A percentile compares a stretch with the other conserved stretches of the same genome.
These are phyloP conservation scores for Graphilbum fragrans DNA, from an alignment of 2,329 filamentous ascomycete species.

Conservation along the genomic window DNA sequence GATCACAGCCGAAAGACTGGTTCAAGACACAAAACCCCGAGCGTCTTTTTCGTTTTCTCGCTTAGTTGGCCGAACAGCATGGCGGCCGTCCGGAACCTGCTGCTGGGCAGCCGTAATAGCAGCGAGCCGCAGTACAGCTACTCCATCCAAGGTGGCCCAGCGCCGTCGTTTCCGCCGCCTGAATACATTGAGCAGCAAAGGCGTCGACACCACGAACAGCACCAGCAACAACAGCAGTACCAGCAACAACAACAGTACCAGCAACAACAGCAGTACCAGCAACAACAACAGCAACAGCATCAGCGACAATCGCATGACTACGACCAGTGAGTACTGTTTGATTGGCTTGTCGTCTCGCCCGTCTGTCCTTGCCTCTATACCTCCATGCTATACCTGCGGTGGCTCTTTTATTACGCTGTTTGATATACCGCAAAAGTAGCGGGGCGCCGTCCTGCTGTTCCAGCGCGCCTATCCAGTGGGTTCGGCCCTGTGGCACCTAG, in stretches of 20 bases:
- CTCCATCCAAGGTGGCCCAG: conserved; percentile 22
- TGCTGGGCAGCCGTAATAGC: conserved; percentile 3
- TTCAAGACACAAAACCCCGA: no score
- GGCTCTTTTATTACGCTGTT: no score
- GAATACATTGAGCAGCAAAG: conserved; percentile 16
- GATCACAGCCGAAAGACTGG: no score
- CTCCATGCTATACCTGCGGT: no score
- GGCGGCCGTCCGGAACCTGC: no score
- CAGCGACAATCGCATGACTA: not conserved
- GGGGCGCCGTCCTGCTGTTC: no score
- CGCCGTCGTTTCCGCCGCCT: conserved; percentile 18
- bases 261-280: not conserved
- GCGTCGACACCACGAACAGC: conserved; percentile 11
- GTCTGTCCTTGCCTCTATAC: not conserved
- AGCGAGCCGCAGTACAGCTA: conserved; percentile 18
- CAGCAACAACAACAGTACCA: not conserved
- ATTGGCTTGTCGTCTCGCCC: not conserved
- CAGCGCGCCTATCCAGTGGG: no score
- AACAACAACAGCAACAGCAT: conserved; percentile 1
- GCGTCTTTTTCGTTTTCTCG: no score
- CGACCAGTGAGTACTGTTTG: not conserved
- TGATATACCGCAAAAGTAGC: no score
- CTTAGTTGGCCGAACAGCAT: no score
- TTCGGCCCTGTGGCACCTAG: no score
- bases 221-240: conserved; percentile 2